Evolutionary conservation across 2,329 filamentous ascomycete species (phyloP).

Genomic region (Cercospora sp.): DNA sequence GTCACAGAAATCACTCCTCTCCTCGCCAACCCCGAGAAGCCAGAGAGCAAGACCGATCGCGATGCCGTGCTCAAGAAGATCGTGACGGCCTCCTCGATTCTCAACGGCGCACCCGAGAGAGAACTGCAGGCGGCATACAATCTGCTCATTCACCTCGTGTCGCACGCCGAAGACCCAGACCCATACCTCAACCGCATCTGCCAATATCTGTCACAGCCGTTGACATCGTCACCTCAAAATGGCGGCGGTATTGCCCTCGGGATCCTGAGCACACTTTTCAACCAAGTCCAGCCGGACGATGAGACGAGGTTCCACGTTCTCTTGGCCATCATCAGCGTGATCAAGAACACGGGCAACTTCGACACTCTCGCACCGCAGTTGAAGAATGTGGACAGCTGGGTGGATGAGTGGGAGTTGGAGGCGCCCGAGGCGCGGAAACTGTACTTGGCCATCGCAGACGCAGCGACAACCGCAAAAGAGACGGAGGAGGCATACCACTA

Average conservation of each 20-base stretch:
- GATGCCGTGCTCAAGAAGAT: constrained; percentile 89
- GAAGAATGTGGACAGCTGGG: constrained; percentile 78
- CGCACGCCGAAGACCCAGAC: constrained; percentile 80
- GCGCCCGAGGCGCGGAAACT: constrained; percentile 81
- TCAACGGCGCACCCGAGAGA: constrained; percentile 90
- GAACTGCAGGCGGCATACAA: constrained; percentile 97
- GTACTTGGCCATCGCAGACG: constrained; percentile 78
- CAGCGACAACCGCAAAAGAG: constrained; percentile 75
- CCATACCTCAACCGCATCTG: constrained; percentile 87
- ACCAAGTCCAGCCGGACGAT: constrained; percentile 75
- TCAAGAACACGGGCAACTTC: constrained; percentile 64
- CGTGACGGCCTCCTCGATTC: constrained; percentile 71
- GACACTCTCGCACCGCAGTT: constrained; percentile 82
- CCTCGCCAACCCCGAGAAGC: constrained; percentile 56
- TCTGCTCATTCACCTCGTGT: constrained; percentile 88
- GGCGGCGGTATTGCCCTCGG: constrained; percentile 83
- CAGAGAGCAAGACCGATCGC: constrained; percentile 60
- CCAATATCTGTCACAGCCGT: constrained; percentile 82
- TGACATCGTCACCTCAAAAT: constrained; percentile 81
- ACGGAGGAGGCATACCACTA: constrained; percentile 73
- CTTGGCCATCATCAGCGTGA: constrained; percentile 79
- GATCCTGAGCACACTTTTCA: constrained; percentile 93
- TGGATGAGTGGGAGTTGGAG: constrained; percentile 77
- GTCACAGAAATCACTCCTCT: constrained; percentile 69
- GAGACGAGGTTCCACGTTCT: constrained; percentile 88